These are phyloP conservation scores for Podaxis sp. DNA, from an alignment of 768 basidiomycete species.

Conservation along the genomic window DNA sequence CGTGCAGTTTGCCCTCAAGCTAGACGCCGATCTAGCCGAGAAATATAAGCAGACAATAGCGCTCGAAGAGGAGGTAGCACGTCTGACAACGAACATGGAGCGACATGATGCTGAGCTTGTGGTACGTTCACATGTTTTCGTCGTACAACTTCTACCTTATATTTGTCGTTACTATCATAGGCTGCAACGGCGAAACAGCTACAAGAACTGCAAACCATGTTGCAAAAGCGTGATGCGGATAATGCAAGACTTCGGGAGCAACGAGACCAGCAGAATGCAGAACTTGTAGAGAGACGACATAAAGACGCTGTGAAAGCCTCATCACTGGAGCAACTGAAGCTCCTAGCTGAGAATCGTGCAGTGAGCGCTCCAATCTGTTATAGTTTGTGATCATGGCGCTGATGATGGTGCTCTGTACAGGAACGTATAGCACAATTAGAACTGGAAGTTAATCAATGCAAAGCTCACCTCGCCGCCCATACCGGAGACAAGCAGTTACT, in stretches of 20 bases:
- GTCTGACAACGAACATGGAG: constrained; percentile 9
- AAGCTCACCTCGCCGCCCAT: constrained; percentile 74
- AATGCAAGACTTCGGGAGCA: constrained; percentile 68
- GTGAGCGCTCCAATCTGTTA: constrained; percentile 30
- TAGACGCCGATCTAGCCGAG: constrained; percentile 9
- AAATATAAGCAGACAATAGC: constrained; percentile 1
- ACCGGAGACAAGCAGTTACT: constrained; percentile 72
- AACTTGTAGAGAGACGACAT: constrained; percentile 67
- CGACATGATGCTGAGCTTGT: constrained; percentile 3
- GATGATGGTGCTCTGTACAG: constrained; percentile 31
- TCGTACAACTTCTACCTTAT: neutral
- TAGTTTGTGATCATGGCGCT: constrained; percentile 1
- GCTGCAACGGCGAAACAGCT: constrained; percentile 17
- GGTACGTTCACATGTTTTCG: constrained; percentile 33
- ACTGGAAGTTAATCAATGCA: constrained; percentile 73
- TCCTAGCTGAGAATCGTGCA: constrained; percentile 60
- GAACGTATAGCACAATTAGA: constrained; percentile 72
- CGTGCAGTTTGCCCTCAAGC: constrained; percentile 7
- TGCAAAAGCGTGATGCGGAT: constrained; percentile 67
- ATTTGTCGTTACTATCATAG: neutral
- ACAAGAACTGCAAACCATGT: constrained; percentile 62
- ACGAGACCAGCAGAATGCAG: constrained; percentile 65
- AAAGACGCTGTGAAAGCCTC: constrained; percentile 59
- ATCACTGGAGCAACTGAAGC: constrained; percentile 64
- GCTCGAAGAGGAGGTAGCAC: constrained; percentile 11